A percentile compares a stretch with the other conserved stretches of the same genome.
phyloP scores from a whole-genome alignment of 78 protist genomes.

The Chrysochromulina tobinii region DNA sequence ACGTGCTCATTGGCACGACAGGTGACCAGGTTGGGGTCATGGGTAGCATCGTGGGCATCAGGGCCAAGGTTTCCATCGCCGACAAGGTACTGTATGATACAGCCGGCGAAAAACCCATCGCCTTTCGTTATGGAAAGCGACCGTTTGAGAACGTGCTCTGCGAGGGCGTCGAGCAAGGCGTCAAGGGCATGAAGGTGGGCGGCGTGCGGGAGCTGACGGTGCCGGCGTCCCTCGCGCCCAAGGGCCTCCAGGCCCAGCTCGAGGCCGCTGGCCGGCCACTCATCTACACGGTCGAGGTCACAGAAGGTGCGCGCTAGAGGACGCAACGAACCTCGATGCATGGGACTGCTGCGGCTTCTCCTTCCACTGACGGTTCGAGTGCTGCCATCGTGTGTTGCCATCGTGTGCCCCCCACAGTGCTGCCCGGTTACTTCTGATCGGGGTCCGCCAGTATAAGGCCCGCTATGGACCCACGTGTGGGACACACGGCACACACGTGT shows the following conservation, averaged over 20 bases:
- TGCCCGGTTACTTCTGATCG: no score
- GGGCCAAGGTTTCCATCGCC: not conserved
- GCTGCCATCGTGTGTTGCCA: not conserved
- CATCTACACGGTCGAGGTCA: not conserved
- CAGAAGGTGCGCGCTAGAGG: not conserved
- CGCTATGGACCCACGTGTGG: no score
- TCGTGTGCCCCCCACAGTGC: not conserved
- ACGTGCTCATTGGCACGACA: not conserved
- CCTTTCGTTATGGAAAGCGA: not conserved
- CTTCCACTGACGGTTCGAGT: not conserved
- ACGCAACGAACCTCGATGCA: no score
- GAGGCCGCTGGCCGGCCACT: not conserved
- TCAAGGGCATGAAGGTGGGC: conserved; percentile 77
- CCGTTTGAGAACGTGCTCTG: not conserved
- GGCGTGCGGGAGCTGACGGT: conserved; percentile 63
- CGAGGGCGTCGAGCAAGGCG: conserved; percentile 78
- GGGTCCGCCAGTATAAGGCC: no score
- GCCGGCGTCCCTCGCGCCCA: conserved; percentile 58
- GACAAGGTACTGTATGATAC: not conserved
- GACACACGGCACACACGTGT: no score
- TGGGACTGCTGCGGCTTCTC: no score
- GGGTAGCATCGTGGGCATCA: not conserved
- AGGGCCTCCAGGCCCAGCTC: not conserved
- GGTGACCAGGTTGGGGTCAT: not conserved
- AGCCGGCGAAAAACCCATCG: not conserved